Percentiles rank a stretch among this genome's conserved stretches.
Conservation (phyloP, 176 grass and related monocot species). For the Thinopyrum elongatum region DNA sequence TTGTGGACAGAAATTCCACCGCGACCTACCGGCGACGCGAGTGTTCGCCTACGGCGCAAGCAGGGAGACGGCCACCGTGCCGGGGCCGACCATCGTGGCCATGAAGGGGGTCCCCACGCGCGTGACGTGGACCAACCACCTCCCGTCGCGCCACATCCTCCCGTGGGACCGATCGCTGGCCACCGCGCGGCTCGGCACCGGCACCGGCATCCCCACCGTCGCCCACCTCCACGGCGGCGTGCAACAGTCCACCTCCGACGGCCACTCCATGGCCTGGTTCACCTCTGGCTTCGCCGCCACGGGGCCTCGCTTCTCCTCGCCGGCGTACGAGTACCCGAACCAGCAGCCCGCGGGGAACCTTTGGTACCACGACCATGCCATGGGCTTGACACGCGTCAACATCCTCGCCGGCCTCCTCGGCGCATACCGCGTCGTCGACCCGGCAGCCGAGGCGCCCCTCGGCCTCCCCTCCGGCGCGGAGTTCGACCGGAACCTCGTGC, state of each 20-base stretch:
- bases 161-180: slow-evolving; percentile 55
- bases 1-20: slow-evolving; percentile 66
- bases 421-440: slow-evolving; percentile 46
- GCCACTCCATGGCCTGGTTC: slow-evolving; percentile 75
- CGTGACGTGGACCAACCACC: slow-evolving; percentile 75
- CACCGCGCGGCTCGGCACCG: not conserved
- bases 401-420: slow-evolving; percentile 75
- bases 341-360: slow-evolving; percentile 56
- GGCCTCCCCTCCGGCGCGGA: slow-evolving; percentile 37
- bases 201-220: slow-evolving; percentile 58
- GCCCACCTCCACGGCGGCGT: slow-evolving; percentile 92
- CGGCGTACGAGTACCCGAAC: slow-evolving; percentile 59
- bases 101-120: slow-evolving; percentile 47
- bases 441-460: slow-evolving; percentile 11
- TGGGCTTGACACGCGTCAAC: slow-evolving; percentile 74
- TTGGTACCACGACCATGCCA: slow-evolving; percentile 88
- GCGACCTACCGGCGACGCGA: slow-evolving; percentile 51
- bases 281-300: slow-evolving; percentile 39
- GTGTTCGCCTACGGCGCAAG: slow-evolving; percentile 66
- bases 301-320: slow-evolving; percentile 39
- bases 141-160: slow-evolving; percentile 53
- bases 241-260: slow-evolving; percentile 70
- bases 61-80: slow-evolving; percentile 45
- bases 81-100: slow-evolving; percentile 74
- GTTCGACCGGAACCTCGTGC: slow-evolving; percentile 53